Percentiles rank a stretch among this genome's conserved stretches.
phyloP scores from a whole-genome alignment of 352 stramenopile genomes.

The Phytophthora ramorum region DNA sequence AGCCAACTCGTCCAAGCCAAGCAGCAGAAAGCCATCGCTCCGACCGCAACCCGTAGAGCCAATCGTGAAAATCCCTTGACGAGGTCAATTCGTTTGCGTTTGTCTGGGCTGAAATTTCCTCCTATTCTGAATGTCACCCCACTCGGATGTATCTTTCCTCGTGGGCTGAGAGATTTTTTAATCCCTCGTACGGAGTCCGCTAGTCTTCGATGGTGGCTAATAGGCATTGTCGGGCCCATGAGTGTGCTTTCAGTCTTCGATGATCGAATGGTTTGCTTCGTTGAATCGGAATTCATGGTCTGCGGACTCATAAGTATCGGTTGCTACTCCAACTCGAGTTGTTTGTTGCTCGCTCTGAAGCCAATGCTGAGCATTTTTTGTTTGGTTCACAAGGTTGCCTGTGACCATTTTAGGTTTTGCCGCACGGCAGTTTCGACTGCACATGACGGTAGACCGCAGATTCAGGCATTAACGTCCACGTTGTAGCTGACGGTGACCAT shows the following conservation, averaged over 20 bases:
- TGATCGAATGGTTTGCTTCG: not conserved
- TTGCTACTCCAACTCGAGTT: not conserved
- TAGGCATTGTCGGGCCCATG: not conserved
- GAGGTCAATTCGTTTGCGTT: not conserved
- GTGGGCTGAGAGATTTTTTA: not conserved
- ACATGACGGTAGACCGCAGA: not conserved
- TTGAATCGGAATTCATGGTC: not conserved
- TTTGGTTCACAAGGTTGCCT: too few relatives aligned
- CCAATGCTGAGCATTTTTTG: too few relatives aligned
- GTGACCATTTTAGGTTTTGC: too few relatives aligned
- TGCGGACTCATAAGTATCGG: not conserved
- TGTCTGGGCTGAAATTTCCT: not conserved
- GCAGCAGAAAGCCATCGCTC: conserved; percentile 3
- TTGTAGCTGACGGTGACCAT: too few relatives aligned
- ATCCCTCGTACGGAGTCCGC: not conserved
- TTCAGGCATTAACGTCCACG: too few relatives aligned
- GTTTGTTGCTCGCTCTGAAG: too few relatives aligned
- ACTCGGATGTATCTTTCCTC: conserved; percentile 2
- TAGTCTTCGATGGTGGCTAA: not conserved
- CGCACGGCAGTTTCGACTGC: not conserved
- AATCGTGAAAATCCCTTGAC: not conserved
- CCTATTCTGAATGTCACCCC: not conserved
- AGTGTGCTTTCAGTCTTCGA: not conserved
- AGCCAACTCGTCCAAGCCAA: conserved; percentile 32
- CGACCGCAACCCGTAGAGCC: conserved; percentile 3